phyloP scores from a whole-genome alignment of 768 basidiomycete species.

The Lactarius quietus region DNA sequence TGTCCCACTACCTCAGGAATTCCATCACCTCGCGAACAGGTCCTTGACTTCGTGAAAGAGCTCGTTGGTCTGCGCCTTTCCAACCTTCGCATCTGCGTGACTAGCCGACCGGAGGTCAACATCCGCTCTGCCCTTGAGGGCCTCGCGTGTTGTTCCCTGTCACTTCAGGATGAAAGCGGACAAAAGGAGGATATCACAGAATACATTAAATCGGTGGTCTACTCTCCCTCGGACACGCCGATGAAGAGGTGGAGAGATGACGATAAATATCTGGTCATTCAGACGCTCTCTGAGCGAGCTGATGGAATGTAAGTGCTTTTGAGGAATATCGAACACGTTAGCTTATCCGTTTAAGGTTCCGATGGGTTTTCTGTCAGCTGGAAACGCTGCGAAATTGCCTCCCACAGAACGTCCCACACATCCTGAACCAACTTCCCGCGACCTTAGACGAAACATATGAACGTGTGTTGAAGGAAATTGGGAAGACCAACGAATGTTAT shows the following conservation, averaged over 20 bases:
- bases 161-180: neutral
- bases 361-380: neutral
- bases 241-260: neutral
- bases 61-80: neutral
- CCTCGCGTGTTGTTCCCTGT: neutral
- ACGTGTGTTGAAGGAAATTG: neutral
- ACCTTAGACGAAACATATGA: neutral
- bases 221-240: neutral
- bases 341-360: neutral
- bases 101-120: neutral
- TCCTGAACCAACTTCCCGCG: neutral
- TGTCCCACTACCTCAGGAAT: neutral
- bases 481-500: neutral
- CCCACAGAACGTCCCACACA: neutral
- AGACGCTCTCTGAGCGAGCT: neutral
- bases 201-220: neutral
- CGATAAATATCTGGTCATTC: neutral
- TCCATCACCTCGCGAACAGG: neutral
- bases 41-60: neutral
- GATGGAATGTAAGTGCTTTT: neutral
- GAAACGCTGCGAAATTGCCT: neutral
- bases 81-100: neutral
- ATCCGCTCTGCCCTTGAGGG: neutral
- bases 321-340: neutral
- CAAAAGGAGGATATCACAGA: neutral